Base-by-base conservation (phyloP, 805 yeast species). In the Cyberlindnera misumaiensis region DNA sequence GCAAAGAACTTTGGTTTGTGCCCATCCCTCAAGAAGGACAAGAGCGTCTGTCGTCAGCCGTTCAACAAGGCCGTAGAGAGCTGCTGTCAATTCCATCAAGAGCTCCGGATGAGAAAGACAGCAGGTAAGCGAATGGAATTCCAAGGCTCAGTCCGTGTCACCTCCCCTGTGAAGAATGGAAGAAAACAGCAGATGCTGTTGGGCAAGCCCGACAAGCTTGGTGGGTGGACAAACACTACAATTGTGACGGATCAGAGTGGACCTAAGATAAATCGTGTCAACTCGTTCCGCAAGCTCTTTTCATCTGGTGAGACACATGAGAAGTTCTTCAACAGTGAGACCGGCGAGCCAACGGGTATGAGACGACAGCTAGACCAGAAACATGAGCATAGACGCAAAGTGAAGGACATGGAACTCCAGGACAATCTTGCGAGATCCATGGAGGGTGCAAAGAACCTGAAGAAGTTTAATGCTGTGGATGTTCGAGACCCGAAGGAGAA, bases 51-150 rank as follows among this genome's bases (percentile, higher is more conserved):
- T 60, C 63, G 62, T 10, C 64, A 72, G 5, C 80, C 84, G 30
- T 73, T 88, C 4, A 77, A 87, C 52, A 60, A 55, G 15, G 59
- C 70, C 8, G 67, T 65, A 30, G 62, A 73, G 5, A 72, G 16
- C 69, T 70, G 75, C 42, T 89, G 97, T 59, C 77, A 76, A 11
- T 86, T 63, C 50, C 97, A 89, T 53, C 64, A 72, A 13, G 90
- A 85, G 44, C 47, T 68, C 34, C 67, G 74, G 32, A 64, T 76
- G 39, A 68, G 71, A 32, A 67, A 67, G 32, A 59, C 73, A 0
- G 71, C 75, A 15, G 69, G 78, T n/a, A 69, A 73, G 44, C 65
- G 97, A 44, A 73, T 86, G 66, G 97, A 89, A 56, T 65, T 90
- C 38, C 83, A 77, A 57, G 74, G 83, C 12, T 63, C 75, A 43